Conservation (phyloP, 805 yeast species). For the Hanseniaspora lachancei region DNA sequence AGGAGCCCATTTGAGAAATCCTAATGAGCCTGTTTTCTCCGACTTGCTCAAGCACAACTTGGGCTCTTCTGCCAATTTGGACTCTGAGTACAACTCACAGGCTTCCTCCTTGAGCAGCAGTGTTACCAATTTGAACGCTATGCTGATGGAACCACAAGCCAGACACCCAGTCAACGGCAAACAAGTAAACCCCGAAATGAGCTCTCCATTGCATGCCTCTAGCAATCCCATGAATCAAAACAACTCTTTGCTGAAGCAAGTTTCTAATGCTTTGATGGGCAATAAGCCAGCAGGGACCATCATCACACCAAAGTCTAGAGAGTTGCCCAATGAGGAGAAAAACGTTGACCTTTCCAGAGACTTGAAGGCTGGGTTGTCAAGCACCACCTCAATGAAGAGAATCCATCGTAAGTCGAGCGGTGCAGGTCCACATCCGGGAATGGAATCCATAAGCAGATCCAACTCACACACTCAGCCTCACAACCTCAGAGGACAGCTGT, state of each 20-base stretch:
- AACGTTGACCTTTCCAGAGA: conserved; percentile 23
- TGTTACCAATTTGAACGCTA: conserved; percentile 3
- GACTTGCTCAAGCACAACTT: conserved; percentile 7
- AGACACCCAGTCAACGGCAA: neutral
- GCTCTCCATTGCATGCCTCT: neutral
- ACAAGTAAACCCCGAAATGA: neutral
- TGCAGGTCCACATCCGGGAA: conserved; percentile 6
- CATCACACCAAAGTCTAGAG: conserved; percentile 27
- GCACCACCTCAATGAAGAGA: conserved; percentile 27
- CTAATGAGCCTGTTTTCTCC: conserved; percentile 7
- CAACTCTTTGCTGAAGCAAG: conserved; percentile 8
- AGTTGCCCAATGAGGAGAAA: conserved; percentile 22
- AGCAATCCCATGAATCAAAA: neutral
- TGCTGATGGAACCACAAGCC: conserved; percentile 1
- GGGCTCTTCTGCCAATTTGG: conserved; percentile 8
- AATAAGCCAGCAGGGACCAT: conserved; percentile 17
- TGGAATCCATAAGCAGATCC: neutral
- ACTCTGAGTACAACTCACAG: conserved; percentile 13
- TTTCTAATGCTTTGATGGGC: conserved; percentile 3
- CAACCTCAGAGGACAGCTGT: neutral
- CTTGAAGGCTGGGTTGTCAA: conserved; percentile 17
- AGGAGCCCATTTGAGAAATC: conserved; percentile 5
- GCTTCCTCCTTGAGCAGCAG: conserved; percentile 11
- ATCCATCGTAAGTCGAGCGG: conserved; percentile 18
- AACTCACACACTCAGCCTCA: neutral